Base-by-base conservation (phyloP, 2,329 filamentous ascomycete genomes). In the Pyrenochaeta sp. region DNA sequence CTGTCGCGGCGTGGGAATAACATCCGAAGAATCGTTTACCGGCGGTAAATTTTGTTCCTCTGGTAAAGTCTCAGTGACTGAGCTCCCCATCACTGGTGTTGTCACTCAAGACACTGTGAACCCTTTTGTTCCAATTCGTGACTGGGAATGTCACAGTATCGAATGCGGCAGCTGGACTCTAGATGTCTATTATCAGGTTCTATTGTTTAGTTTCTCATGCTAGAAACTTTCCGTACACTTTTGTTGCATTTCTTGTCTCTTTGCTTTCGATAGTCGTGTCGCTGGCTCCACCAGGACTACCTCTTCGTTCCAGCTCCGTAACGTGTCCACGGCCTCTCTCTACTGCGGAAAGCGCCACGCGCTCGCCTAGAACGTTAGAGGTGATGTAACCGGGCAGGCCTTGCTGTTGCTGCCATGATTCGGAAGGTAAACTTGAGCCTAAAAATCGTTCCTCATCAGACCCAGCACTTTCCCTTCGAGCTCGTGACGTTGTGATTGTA, bases 391-490 rank as follows among this genome's bases (percentile, higher is more conserved):
- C 44, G 31, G 56, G 49, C 17, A 56, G 21, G 32, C 55, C 55
- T 48, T 57, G 32, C 30, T 56, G 55, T 37, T 63, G 50, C 43
- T 61, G 47, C 56, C 59, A 50, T 42, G 45, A 33, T 51, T 64
- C 63, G 0, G 45, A 54, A 11, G 49, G 53, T 21, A 47, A 6
- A 7, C 50, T 41, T 10, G 42, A 45, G 35, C 59, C 54, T n/a
- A 69, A 27, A 10, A 69, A 53, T 2, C 42, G 55, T 40, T 67
- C 60, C 40, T 67, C 63, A 11, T 69, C 66, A 7, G 63, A 65
- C 11, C 54, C 58, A n/a, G 52, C 56, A 29, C 63, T 63, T 32
- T 43, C 45, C 23, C 64, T 59, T 14, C 64, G 56, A 15, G 58
- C 66, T 1, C 61, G 60, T 9, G 64, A 55, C 0, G 66, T 69